Evolutionary conservation across 805 yeast species (phyloP).

Genomic region (Clavispora fructus): DNA sequence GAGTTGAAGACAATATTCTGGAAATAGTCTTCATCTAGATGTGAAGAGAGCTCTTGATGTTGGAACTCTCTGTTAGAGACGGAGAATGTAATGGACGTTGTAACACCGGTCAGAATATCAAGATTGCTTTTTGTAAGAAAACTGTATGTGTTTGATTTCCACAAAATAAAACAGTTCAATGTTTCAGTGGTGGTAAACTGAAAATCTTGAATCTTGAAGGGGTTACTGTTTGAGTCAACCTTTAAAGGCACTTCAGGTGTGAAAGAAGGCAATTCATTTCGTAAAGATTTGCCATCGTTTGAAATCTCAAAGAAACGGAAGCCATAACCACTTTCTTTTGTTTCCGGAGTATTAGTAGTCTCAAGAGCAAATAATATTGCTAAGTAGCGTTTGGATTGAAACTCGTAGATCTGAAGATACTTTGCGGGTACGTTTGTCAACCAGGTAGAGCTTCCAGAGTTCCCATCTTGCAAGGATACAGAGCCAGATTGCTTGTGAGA

Average conservation of each 20-base stretch:
- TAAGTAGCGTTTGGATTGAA: background rate
- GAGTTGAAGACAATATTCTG: conserved; percentile 41
- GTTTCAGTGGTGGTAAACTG: conserved; percentile 1
- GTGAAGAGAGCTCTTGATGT: conserved; percentile 19
- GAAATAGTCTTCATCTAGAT: conserved; percentile 42
- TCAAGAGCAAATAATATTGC: background rate
- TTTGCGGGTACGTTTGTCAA: conserved; percentile 26
- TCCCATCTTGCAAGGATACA: conserved; percentile 9
- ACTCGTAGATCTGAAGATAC: conserved; percentile 18
- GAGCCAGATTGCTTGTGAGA: conserved; percentile 23
- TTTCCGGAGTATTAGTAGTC: background rate
- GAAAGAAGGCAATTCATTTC: conserved; percentile 13
- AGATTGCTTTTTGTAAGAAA: conserved; percentile 5
- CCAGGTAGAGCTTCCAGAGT: conserved; percentile 16
- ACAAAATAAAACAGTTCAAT: conserved; percentile 34
- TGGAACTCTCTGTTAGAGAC: conserved; percentile 24
- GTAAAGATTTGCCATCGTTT: conserved; percentile 4
- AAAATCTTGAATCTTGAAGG: conserved; percentile 12
- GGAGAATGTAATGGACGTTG: conserved; percentile 1
- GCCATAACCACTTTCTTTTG: conserved; percentile 13
- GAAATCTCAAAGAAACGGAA: conserved; percentile 22
- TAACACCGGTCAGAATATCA: background rate
- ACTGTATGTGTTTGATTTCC: conserved; percentile 56
- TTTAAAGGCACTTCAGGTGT: conserved; percentile 15
- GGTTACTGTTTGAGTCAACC: background rate